Percentiles rank a stretch among this genome's conserved stretches.
phyloP scores from a whole-genome alignment of 805 yeast genomes.

The Candida michaelii region DNA sequence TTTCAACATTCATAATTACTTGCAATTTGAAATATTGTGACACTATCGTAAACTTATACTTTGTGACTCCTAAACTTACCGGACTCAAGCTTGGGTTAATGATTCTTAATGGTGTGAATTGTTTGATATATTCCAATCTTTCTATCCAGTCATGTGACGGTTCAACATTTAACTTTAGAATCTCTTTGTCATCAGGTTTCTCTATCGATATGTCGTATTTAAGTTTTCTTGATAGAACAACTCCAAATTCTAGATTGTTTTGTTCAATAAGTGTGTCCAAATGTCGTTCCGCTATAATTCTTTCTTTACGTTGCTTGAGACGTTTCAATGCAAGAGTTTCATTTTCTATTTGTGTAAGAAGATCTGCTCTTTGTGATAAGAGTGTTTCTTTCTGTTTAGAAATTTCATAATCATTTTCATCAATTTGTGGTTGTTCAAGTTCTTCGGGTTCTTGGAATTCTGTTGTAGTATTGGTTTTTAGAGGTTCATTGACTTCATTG shows the following conservation, averaged over 20 bases:
- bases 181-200: constrained; percentile 19
- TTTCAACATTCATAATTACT: constrained; percentile 16
- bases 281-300: constrained; percentile 15
- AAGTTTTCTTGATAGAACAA: constrained; percentile 1
- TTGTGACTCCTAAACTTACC: not conserved
- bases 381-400: constrained; percentile 18
- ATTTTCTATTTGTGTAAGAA: constrained; percentile 19
- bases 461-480: too few relatives aligned
- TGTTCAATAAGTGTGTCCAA: constrained; percentile 21
- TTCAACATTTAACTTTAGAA: constrained; percentile 29
- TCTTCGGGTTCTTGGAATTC: too few relatives aligned
- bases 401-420: too few relatives aligned
- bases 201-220: constrained; percentile 8
- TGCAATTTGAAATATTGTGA: constrained; percentile 18
- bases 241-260: constrained; percentile 17
- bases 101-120: constrained; percentile 16
- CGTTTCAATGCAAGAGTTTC: constrained; percentile 9
- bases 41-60: constrained; percentile 1
- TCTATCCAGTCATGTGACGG: constrained; percentile 36
- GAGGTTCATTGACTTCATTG: too few relatives aligned
- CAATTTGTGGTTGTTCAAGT: not conserved
- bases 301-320: constrained; percentile 15
- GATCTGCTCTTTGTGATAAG: constrained; percentile 18
- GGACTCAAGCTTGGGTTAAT: not conserved
- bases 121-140: constrained; percentile 24